These are phyloP conservation scores for Macrophomina phaseolina DNA, from an alignment of 2,329 filamentous ascomycete genomes.

Conservation along the genomic window DNA sequence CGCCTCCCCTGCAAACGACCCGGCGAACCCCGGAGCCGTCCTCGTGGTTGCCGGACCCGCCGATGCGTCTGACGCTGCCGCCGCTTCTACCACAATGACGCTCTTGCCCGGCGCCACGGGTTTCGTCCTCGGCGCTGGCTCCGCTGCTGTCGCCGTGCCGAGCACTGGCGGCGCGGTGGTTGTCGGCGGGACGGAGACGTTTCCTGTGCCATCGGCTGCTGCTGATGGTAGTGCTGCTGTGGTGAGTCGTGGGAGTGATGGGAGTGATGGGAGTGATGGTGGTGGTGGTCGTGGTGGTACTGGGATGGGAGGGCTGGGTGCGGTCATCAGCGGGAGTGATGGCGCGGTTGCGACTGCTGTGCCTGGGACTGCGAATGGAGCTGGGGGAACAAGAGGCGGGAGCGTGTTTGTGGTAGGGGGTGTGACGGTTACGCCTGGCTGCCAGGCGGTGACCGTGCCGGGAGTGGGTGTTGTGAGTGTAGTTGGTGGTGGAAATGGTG, in stretches of 20 bases:
- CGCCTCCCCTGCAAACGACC: neutral
- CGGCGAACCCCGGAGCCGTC: too few species aligned
- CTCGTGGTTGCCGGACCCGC: too few species aligned
- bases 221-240: neutral
- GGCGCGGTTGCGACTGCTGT: neutral
- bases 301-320: neutral
- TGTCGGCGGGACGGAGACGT: neutral
- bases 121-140: neutral
- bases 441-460: neutral
- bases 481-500: neutral
- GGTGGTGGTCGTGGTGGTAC: too few species aligned
- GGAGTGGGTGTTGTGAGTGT: neutral
- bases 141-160: neutral
- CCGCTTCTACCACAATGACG: neutral
- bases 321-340: neutral
- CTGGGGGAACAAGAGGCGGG: neutral
- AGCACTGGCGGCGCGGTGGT: neutral
- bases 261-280: neutral
- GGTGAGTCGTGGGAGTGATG: neutral
- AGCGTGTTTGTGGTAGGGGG: neutral
- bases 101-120: neutral
- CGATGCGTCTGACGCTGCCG: neutral
- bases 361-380: too few species aligned
- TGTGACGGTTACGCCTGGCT: neutral
- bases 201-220: neutral